phyloP scores from a whole-genome alignment of 139 green algal genomes.

The Astrephomene gubernaculifera region DNA sequence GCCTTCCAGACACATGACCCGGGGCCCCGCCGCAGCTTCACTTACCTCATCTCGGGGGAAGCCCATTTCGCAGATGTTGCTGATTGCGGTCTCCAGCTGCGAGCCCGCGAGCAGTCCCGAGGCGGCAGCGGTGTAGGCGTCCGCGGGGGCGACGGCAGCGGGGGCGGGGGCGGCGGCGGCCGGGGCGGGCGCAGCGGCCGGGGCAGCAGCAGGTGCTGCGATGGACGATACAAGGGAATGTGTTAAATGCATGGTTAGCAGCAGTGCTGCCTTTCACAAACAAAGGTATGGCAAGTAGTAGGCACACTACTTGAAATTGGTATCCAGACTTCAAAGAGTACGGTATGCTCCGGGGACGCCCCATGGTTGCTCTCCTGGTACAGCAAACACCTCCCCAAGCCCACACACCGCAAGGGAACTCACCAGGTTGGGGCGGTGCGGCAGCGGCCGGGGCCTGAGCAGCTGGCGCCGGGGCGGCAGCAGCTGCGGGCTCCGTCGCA shows the following conservation, averaged over 20 bases:
- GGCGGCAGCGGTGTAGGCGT: constrained; percentile 68
- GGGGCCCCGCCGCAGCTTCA: too few species aligned
- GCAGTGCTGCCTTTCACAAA: too few species aligned
- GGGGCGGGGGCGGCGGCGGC: constrained; percentile 28
- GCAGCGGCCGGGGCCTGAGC: not conserved
- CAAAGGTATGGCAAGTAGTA: too few species aligned
- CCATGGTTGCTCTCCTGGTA: too few species aligned
- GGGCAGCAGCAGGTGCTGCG: constrained; percentile 48
- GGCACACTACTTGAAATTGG: too few species aligned
- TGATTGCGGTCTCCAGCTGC: constrained; percentile 77
- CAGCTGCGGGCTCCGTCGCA: not conserved
- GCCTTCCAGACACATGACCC: too few species aligned
- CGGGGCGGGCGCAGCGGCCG: constrained; percentile 48
- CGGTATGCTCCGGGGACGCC: too few species aligned
- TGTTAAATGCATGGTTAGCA: too few species aligned
- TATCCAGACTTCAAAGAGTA: too few species aligned
- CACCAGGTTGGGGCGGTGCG: not conserved
- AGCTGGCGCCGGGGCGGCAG: not conserved
- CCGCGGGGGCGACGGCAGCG: constrained; percentile 23
- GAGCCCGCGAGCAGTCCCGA: constrained; percentile 81
- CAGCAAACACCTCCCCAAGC: too few species aligned
- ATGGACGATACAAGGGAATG: constrained; percentile 17
- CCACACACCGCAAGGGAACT: too few species aligned
- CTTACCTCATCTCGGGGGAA: constrained; percentile 83
- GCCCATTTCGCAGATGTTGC: constrained; percentile 94